A percentile compares a stretch with the other conserved stretches of the same genome.
Evolutionary conservation across 2,329 filamentous ascomycete species (phyloP).

Genomic region (Fusarium lateritium): DNA sequence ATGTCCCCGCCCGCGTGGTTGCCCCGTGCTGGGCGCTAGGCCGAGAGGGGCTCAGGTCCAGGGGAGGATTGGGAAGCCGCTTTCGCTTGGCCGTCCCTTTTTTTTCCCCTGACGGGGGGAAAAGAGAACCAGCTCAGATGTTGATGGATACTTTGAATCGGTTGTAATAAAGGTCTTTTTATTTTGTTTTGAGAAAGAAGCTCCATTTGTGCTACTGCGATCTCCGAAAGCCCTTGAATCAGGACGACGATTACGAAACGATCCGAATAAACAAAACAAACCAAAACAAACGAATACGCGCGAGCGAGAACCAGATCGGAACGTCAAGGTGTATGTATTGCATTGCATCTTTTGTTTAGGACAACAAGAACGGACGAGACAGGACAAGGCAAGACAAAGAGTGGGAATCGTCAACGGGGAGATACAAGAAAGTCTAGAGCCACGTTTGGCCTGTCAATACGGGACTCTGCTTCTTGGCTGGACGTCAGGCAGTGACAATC

Average conservation of each 20-base stretch:
- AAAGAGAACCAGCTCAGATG: slow-evolving; percentile 15
- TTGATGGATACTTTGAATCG: slow-evolving; percentile 9
- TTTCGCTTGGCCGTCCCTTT: slow-evolving; percentile 31
- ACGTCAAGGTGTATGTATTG: slow-evolving; percentile 22
- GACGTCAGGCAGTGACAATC: not conserved
- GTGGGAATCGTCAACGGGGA: slow-evolving; percentile 2
- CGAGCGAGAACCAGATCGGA: slow-evolving; percentile 11
- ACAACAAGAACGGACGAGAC: not conserved
- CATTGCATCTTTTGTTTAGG: slow-evolving; percentile 1
- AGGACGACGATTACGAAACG: slow-evolving; percentile 22
- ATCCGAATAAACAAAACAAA: slow-evolving; percentile 19
- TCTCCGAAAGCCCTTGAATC: not conserved
- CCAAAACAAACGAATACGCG: slow-evolving; percentile 17
- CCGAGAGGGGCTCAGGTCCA: slow-evolving; percentile 37
- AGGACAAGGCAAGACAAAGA: not conserved
- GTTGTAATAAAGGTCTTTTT: slow-evolving; percentile 4
- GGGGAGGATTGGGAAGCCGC: slow-evolving; percentile 31
- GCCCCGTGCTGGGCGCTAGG: slow-evolving; percentile 43
- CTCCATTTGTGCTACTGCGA: not conserved
- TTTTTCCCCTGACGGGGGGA: slow-evolving; percentile 48
- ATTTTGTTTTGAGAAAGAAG: not conserved
- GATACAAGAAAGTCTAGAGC: not conserved
- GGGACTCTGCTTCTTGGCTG: not conserved
- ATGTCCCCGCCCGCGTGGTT: slow-evolving; percentile 34
- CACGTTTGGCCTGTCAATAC: slow-evolving; percentile 2